Percentiles rank a stretch among this genome's conserved stretches.
Conservation (phyloP, 306 rosid species). For the Rubus parviflorus region DNA sequence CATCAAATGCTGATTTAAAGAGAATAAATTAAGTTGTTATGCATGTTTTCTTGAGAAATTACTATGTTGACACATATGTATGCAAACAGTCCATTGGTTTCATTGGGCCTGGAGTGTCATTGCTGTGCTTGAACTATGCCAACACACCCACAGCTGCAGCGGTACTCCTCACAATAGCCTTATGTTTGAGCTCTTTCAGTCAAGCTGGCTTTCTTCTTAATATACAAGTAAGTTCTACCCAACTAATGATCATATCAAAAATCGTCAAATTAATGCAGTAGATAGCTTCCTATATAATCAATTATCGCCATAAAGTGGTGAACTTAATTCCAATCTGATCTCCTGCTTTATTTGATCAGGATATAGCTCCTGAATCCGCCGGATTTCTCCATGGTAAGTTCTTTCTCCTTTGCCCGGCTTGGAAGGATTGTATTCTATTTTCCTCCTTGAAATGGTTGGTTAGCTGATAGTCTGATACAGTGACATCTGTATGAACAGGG, state of each 20-base stretch:
- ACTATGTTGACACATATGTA: constrained; percentile 23
- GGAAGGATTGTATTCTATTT: neutral
- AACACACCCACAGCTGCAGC: constrained; percentile 66
- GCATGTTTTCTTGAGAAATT: neutral
- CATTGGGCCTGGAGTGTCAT: constrained; percentile 75
- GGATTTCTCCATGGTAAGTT: constrained; percentile 85
- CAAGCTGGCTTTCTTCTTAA: constrained; percentile 95
- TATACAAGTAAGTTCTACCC: constrained; percentile 64
- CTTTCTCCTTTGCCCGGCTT: neutral
- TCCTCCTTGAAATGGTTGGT: neutral
- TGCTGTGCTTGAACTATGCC: constrained; percentile 75
- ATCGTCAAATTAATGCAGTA: neutral
- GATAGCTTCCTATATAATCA: neutral
- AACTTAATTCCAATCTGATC: neutral
- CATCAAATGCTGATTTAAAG: neutral
- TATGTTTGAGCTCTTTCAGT: constrained; percentile 92
- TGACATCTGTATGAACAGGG: constrained; percentile 44
- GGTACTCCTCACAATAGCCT: constrained; percentile 62
- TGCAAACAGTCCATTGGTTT: constrained; percentile 73
- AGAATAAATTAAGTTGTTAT: neutral
- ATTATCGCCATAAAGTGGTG: neutral
- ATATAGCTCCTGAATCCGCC: constrained; percentile 89
- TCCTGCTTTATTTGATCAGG: constrained; percentile 51
- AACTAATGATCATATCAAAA: constrained; percentile 3
- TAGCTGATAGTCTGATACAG: neutral